These are phyloP conservation scores for Fonsecaea nubica DNA, from an alignment of 2,329 filamentous ascomycete species.

Conservation along the genomic window DNA sequence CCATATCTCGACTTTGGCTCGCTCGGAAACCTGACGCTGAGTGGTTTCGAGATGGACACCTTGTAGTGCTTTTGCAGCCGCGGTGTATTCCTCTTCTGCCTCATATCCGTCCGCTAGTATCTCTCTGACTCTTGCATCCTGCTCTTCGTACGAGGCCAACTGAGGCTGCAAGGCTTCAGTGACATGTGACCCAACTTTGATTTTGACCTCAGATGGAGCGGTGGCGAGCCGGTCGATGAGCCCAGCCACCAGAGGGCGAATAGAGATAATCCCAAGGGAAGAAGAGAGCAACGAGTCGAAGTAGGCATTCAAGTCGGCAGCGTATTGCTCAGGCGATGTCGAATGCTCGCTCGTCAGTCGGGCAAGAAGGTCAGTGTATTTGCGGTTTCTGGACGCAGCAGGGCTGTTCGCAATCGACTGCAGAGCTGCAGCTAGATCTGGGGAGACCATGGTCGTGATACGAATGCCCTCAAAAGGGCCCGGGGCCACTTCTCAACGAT, in stretches of 20 bases:
- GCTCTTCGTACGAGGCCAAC: conserved; percentile 80
- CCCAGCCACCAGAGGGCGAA: conserved; percentile 70
- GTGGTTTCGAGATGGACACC: conserved; percentile 88
- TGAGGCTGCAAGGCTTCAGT: conserved; percentile 70
- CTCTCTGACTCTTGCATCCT: conserved; percentile 78
- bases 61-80: conserved; percentile 78
- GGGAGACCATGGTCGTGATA: conserved; percentile 51
- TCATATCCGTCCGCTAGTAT: conserved; percentile 85
- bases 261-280: conserved; percentile 75
- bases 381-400: conserved; percentile 59
- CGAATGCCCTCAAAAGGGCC: not conserved
- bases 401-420: conserved; percentile 52
- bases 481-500: not conserved
- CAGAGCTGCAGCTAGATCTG: conserved; percentile 57
- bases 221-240: conserved; percentile 71
- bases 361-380: conserved; percentile 65
- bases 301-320: conserved; percentile 53
- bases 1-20: conserved; percentile 85
- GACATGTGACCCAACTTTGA: conserved; percentile 77
- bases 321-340: conserved; percentile 44
- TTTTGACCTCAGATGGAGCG: conserved; percentile 65
- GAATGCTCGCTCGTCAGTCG: conserved; percentile 58
- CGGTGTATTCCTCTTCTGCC: conserved; percentile 76
- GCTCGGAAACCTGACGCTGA: conserved; percentile 80
- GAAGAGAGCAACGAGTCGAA: conserved; percentile 73